Base-by-base conservation (phyloP, 192 early-diverging fungal species). In the Backusella australiensis region DNA sequence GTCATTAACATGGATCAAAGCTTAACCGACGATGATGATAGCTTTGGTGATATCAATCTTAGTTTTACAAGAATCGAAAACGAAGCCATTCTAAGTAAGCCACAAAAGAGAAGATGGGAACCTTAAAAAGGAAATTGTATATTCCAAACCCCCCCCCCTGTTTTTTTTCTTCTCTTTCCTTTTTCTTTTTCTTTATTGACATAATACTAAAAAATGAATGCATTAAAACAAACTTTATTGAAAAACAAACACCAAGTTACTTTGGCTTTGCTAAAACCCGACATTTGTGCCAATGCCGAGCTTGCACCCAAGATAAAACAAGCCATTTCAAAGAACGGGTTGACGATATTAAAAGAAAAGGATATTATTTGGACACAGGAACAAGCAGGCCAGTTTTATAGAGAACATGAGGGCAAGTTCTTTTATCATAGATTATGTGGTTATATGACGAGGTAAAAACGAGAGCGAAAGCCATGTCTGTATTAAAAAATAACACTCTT, bases 261-360 rank as follows among this genome's bases (percentile, higher is more conserved):
- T 1, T 78, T 94, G 38, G 92, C 89, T 14, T 74, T 94, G 44
- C 80, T 94, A 63, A 94, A 94, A 74, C 93, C 93, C 41, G 93
- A 94, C 75, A 77, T 94, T 26, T 81, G 86, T 65, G 91, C 91
- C 6, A 88, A 92, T 77, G 87, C 88, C 17, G 35, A 63, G 41
- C 75, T 85, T 44, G 71, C 78, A 7, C 14, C 41, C 19, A 75
- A 77, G 46, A 85, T 91, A n/a, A 56, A 87, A 59, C 56, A 76
- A n/a, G 83, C 80, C 65, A 86, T 90, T 56, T 73, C 78, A 32
- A 49, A 80, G 19, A 77, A 83, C 29, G 67, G 83, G 0, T 78
- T 91, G 6, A 70, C 69, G 6, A 85, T 92, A 29, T 42, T 86
- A 0, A 69, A 75, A 0, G 79, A 86, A 32, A 81, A 80, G 26